These are phyloP conservation scores for Ormosia emarginata DNA, from an alignment of 306 rosid species.

Conservation along the genomic window DNA sequence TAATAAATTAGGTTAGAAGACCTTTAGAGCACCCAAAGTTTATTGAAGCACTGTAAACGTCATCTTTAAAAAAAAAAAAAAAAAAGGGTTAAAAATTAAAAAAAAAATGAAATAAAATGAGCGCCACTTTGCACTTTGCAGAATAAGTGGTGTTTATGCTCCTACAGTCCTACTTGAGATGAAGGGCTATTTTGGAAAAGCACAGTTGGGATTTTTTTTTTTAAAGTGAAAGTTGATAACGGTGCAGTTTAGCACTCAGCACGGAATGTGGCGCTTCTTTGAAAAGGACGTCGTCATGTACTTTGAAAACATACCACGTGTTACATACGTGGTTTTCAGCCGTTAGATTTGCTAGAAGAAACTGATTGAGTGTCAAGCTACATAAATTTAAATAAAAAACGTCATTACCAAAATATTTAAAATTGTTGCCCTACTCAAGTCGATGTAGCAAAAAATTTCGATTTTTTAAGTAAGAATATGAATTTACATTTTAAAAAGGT, in stretches of 20 bases:
- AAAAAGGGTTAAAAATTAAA: neutral
- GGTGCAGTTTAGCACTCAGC: neutral
- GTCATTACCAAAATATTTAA: neutral
- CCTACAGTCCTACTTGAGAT: neutral
- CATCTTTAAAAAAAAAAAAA: neutral
- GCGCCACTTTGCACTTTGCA: neutral
- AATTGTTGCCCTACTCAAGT: neutral
- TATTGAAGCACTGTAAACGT: too few species aligned
- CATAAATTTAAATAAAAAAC: too few species aligned
- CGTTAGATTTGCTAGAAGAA: slow-evolving; percentile 14
- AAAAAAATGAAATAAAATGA: neutral
- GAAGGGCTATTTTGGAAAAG: slow-evolving; percentile 8
- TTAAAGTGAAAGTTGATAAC: too few species aligned
- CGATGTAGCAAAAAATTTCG: too few species aligned
- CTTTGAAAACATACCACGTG: slow-evolving; percentile 16
- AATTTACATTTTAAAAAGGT: too few species aligned
- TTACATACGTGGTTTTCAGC: neutral
- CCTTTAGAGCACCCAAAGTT: too few species aligned
- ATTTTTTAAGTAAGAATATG: too few species aligned
- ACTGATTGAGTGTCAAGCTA: too few species aligned
- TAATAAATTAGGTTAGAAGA: too few species aligned
- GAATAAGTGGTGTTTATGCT: neutral
- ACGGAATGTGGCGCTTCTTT: slow-evolving; percentile 12
- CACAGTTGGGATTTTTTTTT: too few species aligned
- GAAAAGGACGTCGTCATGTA: slow-evolving; percentile 12